phyloP scores from a whole-genome alignment of 2,329 filamentous ascomycete species.

The Alternaria viburni region DNA sequence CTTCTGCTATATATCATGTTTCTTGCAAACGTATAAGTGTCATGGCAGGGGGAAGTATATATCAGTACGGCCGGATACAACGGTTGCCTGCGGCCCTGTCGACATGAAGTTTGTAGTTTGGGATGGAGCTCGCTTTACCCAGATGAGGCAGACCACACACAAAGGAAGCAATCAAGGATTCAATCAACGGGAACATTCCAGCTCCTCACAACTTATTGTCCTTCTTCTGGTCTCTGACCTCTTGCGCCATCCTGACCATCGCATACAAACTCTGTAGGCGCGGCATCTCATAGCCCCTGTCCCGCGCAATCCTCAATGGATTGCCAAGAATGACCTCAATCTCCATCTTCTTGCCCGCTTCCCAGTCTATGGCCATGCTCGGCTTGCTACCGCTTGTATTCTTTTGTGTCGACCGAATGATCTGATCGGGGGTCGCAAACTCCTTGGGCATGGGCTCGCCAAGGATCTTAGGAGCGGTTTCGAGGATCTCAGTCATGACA shows the following conservation, averaged over 20 bases:
- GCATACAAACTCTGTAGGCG: constrained; percentile 72
- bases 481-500: constrained; percentile 73
- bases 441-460: constrained; percentile 65
- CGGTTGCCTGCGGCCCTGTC: not conserved
- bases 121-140: not conserved
- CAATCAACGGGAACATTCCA: not conserved
- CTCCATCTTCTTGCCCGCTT: constrained; percentile 69
- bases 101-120: not conserved
- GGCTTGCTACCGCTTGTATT: constrained; percentile 66
- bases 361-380: constrained; percentile 74
- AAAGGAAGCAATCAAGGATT: not conserved
- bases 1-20: not conserved
- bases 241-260: constrained; percentile 67
- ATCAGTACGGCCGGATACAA: rapidly evolving
- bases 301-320: constrained; percentile 69
- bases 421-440: constrained; percentile 68
- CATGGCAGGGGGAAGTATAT: not conserved
- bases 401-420: constrained; percentile 66
- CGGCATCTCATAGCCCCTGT: constrained; percentile 69
- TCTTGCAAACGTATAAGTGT: not conserved
- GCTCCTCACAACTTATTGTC: constrained; percentile 20
- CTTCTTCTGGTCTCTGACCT: constrained; percentile 54
- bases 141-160: not conserved
- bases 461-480: constrained; percentile 67
- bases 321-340: constrained; percentile 76